Evolutionary conservation across 2,329 filamentous ascomycete species (phyloP).

Genomic region (Apiospora aurea): DNA sequence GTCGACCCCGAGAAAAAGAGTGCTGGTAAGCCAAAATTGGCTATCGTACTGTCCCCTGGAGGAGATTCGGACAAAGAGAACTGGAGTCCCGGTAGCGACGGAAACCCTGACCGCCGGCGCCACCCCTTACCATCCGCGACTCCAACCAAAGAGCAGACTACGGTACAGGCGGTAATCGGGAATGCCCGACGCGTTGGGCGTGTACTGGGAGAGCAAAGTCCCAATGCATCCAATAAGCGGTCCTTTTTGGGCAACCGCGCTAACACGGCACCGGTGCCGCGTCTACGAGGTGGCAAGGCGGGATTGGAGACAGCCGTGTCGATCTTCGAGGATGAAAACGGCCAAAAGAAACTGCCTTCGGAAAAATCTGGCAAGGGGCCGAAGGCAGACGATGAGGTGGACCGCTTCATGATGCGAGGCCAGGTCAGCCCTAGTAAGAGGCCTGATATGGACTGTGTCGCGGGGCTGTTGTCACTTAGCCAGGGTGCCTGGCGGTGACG

Average conservation of each 20-base stretch:
- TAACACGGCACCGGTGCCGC: constrained; percentile 49
- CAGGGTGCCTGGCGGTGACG: constrained; percentile 86
- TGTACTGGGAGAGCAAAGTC: constrained; percentile 49
- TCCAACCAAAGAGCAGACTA: constrained; percentile 30
- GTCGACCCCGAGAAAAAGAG: constrained; percentile 39
- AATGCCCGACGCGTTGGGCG: constrained; percentile 52
- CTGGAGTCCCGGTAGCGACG: constrained; percentile 68
- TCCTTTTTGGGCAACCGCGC: constrained; percentile 42
- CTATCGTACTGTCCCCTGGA: constrained; percentile 52
- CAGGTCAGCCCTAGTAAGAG: constrained; percentile 74
- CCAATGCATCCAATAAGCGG: constrained; percentile 41
- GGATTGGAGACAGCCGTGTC: constrained; percentile 43
- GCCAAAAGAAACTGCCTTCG: constrained; percentile 20
- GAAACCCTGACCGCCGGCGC: constrained; percentile 45
- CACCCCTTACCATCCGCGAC: constrained; percentile 45
- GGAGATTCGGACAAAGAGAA: constrained; percentile 96
- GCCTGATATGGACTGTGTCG: constrained; percentile 86
- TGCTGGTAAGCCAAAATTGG: constrained; percentile 49
- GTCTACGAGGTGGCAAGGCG: constrained; percentile 34
- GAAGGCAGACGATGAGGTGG: constrained; percentile 65
- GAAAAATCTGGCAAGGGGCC: constrained; percentile 23
- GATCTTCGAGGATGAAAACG: constrained; percentile 60
- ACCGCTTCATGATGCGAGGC: constrained; percentile 79
- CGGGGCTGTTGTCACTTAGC: constrained; percentile 86
- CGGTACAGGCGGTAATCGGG: constrained; percentile 28